Evolutionary conservation across 495 filamentous ascomycete genomes (phyloP).

Genomic region (Hyaloscypha bicolor): DNA sequence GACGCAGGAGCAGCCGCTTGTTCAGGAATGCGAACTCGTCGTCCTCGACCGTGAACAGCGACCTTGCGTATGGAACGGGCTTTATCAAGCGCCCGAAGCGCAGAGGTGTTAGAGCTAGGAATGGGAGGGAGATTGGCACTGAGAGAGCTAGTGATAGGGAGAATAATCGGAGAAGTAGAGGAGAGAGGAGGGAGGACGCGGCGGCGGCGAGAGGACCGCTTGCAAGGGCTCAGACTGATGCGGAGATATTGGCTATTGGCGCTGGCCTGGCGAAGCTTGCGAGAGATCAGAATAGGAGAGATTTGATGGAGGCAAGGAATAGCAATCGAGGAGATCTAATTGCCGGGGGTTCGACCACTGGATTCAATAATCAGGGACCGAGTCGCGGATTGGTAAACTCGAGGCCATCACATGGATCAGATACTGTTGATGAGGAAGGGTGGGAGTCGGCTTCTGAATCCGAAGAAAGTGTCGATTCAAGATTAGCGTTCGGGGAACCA

Average conservation of each 20-base stretch:
- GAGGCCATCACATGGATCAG: constrained; percentile 41
- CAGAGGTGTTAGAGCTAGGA: constrained; percentile 32
- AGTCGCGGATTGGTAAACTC: constrained; percentile 29
- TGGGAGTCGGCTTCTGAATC: constrained; percentile 40
- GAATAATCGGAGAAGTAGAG: constrained; percentile 5
- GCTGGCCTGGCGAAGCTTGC: constrained; percentile 33
- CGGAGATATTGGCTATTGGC: constrained; percentile 34
- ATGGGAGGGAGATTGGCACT: constrained; percentile 26
- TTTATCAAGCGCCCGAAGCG: constrained; percentile 46
- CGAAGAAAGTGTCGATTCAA: constrained; percentile 32
- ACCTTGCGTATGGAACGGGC: constrained; percentile 57
- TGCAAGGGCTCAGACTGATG: constrained; percentile 23
- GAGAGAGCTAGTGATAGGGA: constrained; percentile 24
- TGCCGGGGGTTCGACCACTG: constrained; percentile 27
- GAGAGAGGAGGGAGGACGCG: background rate
- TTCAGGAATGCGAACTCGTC: constrained; percentile 49
- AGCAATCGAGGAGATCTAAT: constrained; percentile 39
- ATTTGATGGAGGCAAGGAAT: constrained; percentile 30
- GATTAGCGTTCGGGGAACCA: constrained; percentile 49
- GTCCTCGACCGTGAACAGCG: constrained; percentile 50
- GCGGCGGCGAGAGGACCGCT: background rate
- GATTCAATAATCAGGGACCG: constrained; percentile 5
- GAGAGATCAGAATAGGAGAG: constrained; percentile 28
- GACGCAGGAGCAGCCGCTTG: constrained; percentile 43
- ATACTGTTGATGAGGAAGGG: constrained; percentile 44